phyloP scores from a whole-genome alignment of 2,329 filamentous ascomycete genomes.

The Emergomyces africanus region DNA sequence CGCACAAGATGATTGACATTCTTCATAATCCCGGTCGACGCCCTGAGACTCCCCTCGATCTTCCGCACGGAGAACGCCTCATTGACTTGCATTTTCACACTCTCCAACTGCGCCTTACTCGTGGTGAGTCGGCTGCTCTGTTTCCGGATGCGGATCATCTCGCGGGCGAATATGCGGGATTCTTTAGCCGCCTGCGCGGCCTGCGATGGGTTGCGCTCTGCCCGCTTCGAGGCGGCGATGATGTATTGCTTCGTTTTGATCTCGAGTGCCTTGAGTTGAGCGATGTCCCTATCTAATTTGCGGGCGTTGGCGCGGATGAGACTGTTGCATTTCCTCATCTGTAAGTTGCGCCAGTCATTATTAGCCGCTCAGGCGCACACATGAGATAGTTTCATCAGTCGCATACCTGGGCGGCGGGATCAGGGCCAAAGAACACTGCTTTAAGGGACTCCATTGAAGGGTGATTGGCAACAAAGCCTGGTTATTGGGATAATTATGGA shows the following conservation, averaged over 20 bases:
- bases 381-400: not conserved
- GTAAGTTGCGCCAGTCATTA: conserved; percentile 1
- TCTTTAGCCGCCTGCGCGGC: conserved; percentile 68
- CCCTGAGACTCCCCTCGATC: conserved; percentile 83
- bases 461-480: not conserved
- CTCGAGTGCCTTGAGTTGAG: conserved; percentile 64
- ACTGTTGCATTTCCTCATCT: conserved; percentile 93
- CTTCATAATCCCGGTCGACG: conserved; percentile 88
- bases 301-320: conserved; percentile 83
- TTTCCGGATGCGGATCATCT: conserved; percentile 72
- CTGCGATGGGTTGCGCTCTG: conserved; percentile 65
- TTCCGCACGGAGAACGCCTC: conserved; percentile 92
- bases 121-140: conserved; percentile 64
- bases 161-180: conserved; percentile 75
- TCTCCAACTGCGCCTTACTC: conserved; percentile 79
- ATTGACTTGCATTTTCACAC: conserved; percentile 94
- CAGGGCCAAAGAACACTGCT: conserved; percentile 78
- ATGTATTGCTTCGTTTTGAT: conserved; percentile 76
- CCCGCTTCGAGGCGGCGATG: conserved; percentile 66
- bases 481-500: not conserved
- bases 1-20: conserved; percentile 80
- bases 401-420: conserved; percentile 79
- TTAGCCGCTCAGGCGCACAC: no score
- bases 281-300: conserved; percentile 88
- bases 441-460: conserved; percentile 70